Evolutionary conservation across 306 rosid genomes (phyloP).

Genomic region (Cucurbita ficifolia): DNA sequence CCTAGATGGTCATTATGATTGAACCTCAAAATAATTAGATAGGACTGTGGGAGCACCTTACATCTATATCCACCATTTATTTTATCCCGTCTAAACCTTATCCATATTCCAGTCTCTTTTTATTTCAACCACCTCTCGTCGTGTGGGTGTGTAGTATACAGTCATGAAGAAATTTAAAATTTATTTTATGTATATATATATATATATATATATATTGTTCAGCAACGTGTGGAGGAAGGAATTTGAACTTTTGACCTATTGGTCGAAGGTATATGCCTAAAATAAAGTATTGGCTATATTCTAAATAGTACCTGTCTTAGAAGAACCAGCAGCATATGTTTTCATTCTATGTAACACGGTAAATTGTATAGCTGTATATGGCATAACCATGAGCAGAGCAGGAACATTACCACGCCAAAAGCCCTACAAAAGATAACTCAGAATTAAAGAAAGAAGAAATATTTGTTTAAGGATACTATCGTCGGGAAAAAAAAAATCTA

Average conservation of each 20-base stretch:
- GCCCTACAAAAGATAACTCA: conserved; percentile 36
- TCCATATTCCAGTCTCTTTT: background rate
- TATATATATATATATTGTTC: too few relatives aligned
- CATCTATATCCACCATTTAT: background rate
- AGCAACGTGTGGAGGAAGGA: too few relatives aligned
- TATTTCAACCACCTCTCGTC: background rate
- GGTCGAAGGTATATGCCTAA: background rate
- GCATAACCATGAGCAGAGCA: conserved; percentile 97
- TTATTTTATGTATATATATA: too few relatives aligned
- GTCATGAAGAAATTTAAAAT: background rate
- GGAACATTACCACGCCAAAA: conserved; percentile 99
- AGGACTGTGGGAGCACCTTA: background rate
- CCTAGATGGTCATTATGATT: background rate
- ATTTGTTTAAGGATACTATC: background rate
- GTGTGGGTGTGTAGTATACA: background rate
- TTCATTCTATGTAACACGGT: conserved; percentile 71
- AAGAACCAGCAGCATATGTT: conserved; percentile 81
- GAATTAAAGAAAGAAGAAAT: background rate
- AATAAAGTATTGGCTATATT: background rate
- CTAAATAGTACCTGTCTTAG: conserved; percentile 41
- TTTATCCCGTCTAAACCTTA: background rate
- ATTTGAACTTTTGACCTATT: too few relatives aligned
- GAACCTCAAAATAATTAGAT: background rate
- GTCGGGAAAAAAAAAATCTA: background rate
- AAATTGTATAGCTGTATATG: conserved; percentile 87